Percentiles rank a stretch among this genome's conserved stretches.
Conservation (phyloP, 495 filamentous ascomycete species). For the Aspergillus baeticus region DNA sequence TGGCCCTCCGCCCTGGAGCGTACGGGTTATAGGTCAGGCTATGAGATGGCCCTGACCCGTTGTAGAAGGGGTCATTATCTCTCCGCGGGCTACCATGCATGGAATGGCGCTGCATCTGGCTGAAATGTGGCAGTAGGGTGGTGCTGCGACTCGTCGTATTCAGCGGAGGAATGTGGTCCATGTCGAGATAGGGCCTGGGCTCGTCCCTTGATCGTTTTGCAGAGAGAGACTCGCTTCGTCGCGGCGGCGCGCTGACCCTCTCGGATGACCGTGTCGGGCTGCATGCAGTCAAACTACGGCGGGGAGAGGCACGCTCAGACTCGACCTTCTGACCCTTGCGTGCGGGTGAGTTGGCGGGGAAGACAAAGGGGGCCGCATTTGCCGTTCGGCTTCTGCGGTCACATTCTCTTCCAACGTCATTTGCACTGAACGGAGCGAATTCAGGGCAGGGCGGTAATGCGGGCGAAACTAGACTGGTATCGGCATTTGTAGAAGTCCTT, state of each 20-base stretch:
- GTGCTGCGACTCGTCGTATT: conserved; percentile 19
- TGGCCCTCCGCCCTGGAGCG: conserved; percentile 6
- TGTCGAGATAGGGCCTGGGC: conserved; percentile 10
- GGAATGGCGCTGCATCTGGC: conserved; percentile 29
- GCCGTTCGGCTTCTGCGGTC: conserved; percentile 31
- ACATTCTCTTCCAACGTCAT: conserved; percentile 40
- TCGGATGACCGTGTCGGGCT: conserved; percentile 28
- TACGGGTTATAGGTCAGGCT: background rate
- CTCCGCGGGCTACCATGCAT: conserved; percentile 24
- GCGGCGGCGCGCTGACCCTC: conserved; percentile 27
- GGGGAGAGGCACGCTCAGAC: conserved; percentile 30
- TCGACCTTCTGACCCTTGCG: conserved; percentile 25
- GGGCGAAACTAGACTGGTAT: conserved; percentile 34
- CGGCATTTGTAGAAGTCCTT: conserved; percentile 26
- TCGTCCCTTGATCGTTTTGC: conserved; percentile 24
- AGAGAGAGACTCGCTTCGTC: conserved; percentile 38
- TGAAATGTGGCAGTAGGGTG: conserved; percentile 26
- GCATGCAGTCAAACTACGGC: conserved; percentile 40
- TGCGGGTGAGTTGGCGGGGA: conserved; percentile 31
- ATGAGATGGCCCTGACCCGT: conserved; percentile 7
- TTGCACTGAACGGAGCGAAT: conserved; percentile 42
- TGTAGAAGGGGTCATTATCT: conserved; percentile 34
- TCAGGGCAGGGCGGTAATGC: conserved; percentile 37
- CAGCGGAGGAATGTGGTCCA: conserved; percentile 13
- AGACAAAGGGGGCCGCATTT: conserved; percentile 29